A percentile compares a stretch with the other conserved stretches of the same genome.
These are phyloP conservation scores for Dendryphion nanum DNA, from an alignment of 2,329 filamentous ascomycete species.

Conservation along the genomic window DNA sequence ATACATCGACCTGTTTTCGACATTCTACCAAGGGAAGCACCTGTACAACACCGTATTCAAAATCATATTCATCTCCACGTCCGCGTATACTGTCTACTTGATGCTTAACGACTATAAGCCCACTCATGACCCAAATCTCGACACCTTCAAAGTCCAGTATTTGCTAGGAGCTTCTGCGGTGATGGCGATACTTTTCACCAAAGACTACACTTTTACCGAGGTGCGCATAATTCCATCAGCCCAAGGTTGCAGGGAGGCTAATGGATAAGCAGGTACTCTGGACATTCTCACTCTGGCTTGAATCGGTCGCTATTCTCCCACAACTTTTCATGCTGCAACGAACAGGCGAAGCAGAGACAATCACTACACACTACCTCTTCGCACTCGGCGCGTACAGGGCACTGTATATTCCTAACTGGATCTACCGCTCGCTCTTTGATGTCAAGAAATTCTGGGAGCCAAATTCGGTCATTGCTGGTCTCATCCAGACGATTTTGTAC, in stretches of 20 bases:
- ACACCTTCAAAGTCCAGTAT: conserved; percentile 97
- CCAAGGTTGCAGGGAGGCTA: conserved; percentile 1
- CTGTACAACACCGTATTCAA: conserved; percentile 96
- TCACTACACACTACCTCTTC: conserved; percentile 96
- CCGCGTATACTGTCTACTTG: conserved; percentile 93
- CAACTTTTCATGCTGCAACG: conserved; percentile 98
- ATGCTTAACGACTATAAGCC: conserved; percentile 98
- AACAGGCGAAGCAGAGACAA: conserved; percentile 98
- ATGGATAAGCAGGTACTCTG: conserved; percentile 68
- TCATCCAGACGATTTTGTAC: conserved; percentile 92
- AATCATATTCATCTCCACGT: conserved; percentile 85
- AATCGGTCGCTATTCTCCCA: conserved; percentile 92
- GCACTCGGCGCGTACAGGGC: conserved; percentile 88
- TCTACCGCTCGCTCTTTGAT: conserved; percentile 84
- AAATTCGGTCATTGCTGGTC: conserved; percentile 83
- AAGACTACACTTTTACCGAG: conserved; percentile 75
- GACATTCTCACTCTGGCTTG: conserved; percentile 98
- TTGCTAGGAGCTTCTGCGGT: conserved; percentile 77
- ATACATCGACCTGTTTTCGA: conserved; percentile 89
- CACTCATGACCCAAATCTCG: conserved; percentile 93
- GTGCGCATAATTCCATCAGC: conserved; percentile 38
- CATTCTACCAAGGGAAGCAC: conserved; percentile 64
- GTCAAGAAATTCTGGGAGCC: conserved; percentile 68
- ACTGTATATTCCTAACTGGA: conserved; percentile 98
- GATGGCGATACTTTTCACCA: conserved; percentile 79